Conservation (phyloP, 257 asterid species). For the Paraleonurus japonicus region DNA sequence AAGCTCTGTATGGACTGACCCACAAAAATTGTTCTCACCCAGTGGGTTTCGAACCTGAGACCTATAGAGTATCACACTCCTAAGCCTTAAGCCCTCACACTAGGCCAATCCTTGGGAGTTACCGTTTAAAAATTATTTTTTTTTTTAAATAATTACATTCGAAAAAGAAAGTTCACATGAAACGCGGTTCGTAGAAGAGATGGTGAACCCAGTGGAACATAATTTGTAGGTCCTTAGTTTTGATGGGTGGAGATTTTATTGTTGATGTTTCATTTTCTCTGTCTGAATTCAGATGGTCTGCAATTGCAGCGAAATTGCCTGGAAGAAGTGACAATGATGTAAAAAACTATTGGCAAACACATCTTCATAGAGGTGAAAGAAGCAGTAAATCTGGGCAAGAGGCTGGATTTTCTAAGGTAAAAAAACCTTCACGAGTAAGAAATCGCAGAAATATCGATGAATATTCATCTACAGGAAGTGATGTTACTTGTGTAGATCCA, state of each 20-base stretch:
- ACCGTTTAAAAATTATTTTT: no score
- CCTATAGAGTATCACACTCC: no score
- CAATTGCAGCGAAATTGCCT: neutral
- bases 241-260: neutral
- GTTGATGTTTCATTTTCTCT: neutral
- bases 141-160: no score
- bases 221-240: no score
- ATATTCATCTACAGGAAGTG: neutral
- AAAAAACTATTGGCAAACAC: slow-evolving; percentile 31
- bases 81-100: no score
- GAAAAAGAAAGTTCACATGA: no score
- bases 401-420: neutral
- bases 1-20: no score
- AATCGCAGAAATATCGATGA: neutral
- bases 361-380: slow-evolving; percentile 19
- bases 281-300: neutral
- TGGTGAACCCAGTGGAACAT: no score
- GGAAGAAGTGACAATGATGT: slow-evolving; percentile 14
- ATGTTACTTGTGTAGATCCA: neutral
- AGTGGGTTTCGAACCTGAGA: no score
- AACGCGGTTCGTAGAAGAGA: no score
- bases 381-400: neutral
- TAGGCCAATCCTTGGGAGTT: no score
- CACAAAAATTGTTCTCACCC: no score
- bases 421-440: neutral